Base-by-base conservation (phyloP, 352 stramenopile genomes). In the Pythium sukuiense region DNA sequence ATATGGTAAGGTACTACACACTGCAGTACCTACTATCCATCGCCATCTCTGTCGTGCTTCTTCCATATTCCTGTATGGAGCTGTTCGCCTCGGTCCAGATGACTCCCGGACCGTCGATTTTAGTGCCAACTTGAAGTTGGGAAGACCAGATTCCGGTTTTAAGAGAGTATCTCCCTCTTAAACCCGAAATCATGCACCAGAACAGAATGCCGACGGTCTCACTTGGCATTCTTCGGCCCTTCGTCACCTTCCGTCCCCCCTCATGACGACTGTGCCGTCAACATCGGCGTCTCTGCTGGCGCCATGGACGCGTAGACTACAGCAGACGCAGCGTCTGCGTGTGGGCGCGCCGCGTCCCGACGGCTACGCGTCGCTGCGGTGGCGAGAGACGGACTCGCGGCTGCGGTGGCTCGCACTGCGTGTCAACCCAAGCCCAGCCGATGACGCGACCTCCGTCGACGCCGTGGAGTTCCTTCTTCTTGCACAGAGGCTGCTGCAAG, bases 391-490 rank as follows among this genome's bases (percentile, higher is more conserved):
- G 20, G 9, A 30, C 9, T 26, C 54, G 0, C 45, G 35, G 26
- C 54, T 63, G 48, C 62, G 62, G 14, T 69, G 62, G 62, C 45
- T 69, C 13, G 43, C 55, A 35, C 45, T 69, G 20, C 43, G 55
- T 29, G 35, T 69, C 5, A 9, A 8, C 11, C 12, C 35, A 2
- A 39, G 8, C 2, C 13, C 18, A 29, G 30, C 27, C 8, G 43
- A 13, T 5, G 5, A 29, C 16, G 5, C 27, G 26, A 37, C 7
- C 6, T 13, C 59, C 33, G 20, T 48, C 16, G 24, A 39, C 33
- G 35, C 37, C 7, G 45, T 69, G 26, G 62, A 69, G 55, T 69
- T 69, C 35, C 35, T 69, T 41, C 48, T 69, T 27, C 35, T 69
- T 2, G 16, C 37, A 13, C 43, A 69, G 46, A 48, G 35, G 46